Evolutionary conservation across 1,284 basidiomycete species (phyloP).

Genomic region (Vanrija sp.): DNA sequence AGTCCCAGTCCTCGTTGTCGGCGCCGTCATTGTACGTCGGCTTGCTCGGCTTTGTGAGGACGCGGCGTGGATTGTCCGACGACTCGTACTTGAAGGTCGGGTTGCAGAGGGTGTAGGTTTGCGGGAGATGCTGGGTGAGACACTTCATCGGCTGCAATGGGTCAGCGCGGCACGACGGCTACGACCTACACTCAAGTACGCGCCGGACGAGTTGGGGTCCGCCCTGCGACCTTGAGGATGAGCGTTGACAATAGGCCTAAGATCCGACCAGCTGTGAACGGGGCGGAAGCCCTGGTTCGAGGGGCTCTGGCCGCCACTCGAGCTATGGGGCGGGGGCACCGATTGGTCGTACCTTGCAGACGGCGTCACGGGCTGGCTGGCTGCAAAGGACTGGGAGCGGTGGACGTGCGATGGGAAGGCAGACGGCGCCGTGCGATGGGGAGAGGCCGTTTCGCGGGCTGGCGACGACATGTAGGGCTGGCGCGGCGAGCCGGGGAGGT

Average conservation of each 20-base stretch:
- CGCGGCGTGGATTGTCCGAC: conserved; percentile 83
- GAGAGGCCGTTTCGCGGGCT: background rate
- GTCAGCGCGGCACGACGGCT: conserved; percentile 1
- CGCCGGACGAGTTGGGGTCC: conserved; percentile 42
- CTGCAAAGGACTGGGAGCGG: conserved; percentile 26
- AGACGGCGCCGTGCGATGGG: conserved; percentile 1
- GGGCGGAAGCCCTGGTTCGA: conserved; percentile 36
- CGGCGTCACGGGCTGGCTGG: conserved; percentile 38
- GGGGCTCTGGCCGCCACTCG: background rate
- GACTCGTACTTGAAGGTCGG: conserved; percentile 88
- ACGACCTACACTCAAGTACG: conserved; percentile 39
- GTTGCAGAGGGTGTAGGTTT: conserved; percentile 89
- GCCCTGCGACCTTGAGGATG: conserved; percentile 39
- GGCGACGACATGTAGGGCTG: background rate
- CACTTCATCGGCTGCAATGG: conserved; percentile 70
- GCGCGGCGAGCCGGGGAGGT: conserved; percentile 3
- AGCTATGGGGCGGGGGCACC: background rate
- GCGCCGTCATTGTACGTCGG: conserved; percentile 88
- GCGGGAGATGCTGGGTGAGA: conserved; percentile 75
- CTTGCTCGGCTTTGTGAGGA: conserved; percentile 93
- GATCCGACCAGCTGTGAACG: conserved; percentile 34
- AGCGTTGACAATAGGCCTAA: conserved; percentile 34
- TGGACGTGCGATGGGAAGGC: background rate
- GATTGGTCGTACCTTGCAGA: conserved; percentile 12
- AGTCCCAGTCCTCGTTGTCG: conserved; percentile 96